Percentiles rank a stretch among this genome's conserved stretches.
Conservation (phyloP, 1,139 yeast species). For the Candida glucosophila region DNA sequence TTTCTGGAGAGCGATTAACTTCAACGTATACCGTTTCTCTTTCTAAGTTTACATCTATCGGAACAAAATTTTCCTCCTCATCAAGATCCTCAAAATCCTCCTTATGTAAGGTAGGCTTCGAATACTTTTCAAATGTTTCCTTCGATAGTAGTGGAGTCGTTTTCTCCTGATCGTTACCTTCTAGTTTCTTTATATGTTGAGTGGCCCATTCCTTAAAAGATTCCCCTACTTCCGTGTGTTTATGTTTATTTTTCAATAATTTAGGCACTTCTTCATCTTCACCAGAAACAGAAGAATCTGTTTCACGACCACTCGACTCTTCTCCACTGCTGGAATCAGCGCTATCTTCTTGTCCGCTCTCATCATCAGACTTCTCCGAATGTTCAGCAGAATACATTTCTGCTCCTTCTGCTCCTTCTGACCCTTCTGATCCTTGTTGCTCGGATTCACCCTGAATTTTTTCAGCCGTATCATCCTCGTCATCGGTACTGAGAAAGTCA, state of each 20-base stretch:
- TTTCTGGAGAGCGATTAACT: conserved; percentile 53
- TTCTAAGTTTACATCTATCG: conserved; percentile 42
- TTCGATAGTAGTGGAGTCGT: conserved; percentile 44
- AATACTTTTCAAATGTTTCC: conserved; percentile 36
- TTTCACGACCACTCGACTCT: conserved; percentile 10
- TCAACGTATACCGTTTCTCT: conserved; percentile 64
- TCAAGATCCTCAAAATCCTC: conserved; percentile 61
- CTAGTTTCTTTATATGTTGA: conserved; percentile 44
- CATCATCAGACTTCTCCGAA: conserved; percentile 14
- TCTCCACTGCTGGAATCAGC: conserved; percentile 11
- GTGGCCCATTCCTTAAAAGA: conserved; percentile 59
- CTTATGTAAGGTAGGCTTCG: conserved; percentile 36
- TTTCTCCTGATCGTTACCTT: conserved; percentile 44
- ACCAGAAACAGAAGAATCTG: conserved; percentile 10
- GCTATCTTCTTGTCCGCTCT: conserved; percentile 10
- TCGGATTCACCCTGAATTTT: too few relatives aligned
- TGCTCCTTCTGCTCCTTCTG: conserved; percentile 11
- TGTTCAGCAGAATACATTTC: conserved; percentile 11
- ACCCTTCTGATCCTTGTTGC: conserved; percentile 12
- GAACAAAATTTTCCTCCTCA: conserved; percentile 47
- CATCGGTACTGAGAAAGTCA: conserved; percentile 25
- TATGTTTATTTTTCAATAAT: conserved; percentile 30
- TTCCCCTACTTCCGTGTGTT: conserved; percentile 33
- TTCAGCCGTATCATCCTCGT: conserved; percentile 29
- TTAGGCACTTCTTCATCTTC: conserved; percentile 21